Evolutionary conservation across 495 filamentous ascomycete genomes (phyloP).

Genomic region (Ramalina intermedia): DNA sequence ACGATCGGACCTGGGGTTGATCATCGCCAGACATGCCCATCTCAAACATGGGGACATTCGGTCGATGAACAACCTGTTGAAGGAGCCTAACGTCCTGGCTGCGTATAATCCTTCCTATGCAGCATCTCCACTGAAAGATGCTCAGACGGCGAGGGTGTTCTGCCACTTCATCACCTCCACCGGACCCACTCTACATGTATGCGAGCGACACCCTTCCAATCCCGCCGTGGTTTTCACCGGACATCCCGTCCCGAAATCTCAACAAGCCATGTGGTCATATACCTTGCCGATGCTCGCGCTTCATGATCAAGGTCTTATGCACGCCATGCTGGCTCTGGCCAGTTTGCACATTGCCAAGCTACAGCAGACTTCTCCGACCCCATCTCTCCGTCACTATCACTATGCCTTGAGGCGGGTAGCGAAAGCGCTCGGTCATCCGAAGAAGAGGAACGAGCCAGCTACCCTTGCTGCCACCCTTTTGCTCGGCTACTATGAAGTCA

Average conservation of each 20-base stretch:
- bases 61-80: slow-evolving; percentile 50
- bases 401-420: slow-evolving; percentile 66
- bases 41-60: slow-evolving; percentile 36
- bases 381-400: slow-evolving; percentile 85
- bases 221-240: slow-evolving; percentile 56
- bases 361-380: slow-evolving; percentile 52
- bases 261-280: slow-evolving; percentile 77
- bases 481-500: slow-evolving; percentile 86
- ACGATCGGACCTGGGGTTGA: slow-evolving; percentile 27
- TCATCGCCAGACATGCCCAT: slow-evolving; percentile 33
- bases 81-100: slow-evolving; percentile 58
- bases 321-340: slow-evolving; percentile 79
- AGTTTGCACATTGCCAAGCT: slow-evolving; percentile 82
- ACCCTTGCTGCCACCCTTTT: slow-evolving; percentile 82
- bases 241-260: slow-evolving; percentile 45
- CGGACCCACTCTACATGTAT: slow-evolving; percentile 74
- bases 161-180: slow-evolving; percentile 87
- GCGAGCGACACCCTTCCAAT: slow-evolving; percentile 71
- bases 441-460: slow-evolving; percentile 57
- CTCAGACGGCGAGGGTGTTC: slow-evolving; percentile 73
- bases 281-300: slow-evolving; percentile 75
- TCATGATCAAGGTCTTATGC: slow-evolving; percentile 69
- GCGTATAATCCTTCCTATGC: slow-evolving; percentile 59
- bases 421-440: slow-evolving; percentile 53
- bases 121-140: slow-evolving; percentile 71